Evolutionary conservation across 257 asterid genomes (phyloP), one percentile per base, ranked within the genome.

Genomic region (Ajuga chamaepitys): DNA sequence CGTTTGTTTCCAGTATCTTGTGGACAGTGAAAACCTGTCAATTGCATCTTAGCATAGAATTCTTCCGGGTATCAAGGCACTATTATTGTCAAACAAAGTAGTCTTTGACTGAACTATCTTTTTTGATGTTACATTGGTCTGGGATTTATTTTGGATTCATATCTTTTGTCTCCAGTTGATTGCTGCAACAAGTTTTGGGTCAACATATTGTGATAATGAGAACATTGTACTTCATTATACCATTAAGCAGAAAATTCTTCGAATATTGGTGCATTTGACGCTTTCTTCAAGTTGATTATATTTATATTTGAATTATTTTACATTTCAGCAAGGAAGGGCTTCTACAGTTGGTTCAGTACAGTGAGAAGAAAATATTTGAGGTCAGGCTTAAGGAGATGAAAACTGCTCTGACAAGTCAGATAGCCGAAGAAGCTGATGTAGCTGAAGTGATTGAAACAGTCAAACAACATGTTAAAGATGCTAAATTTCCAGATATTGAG

Each of bases 381-480:
- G 92, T 81, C 77, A 92, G 68, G 77, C 78, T 85, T 54, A 92
- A 92, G 85, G 98, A 88, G 73, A 85, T 89, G 95, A 92, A 88
- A 70, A 75, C 93, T 75, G 88, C 95, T 10, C 67, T 92, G 46
- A 87, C 95, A 12, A 81, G 75, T 70, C 99, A 84, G 80, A 85
- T 93, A 61, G 84, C 88, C 3, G 95, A 88, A 74, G 92, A 81
- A 77, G 88, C 84, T 78, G 96, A 84, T 58, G 79, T 89, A 46
- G 50, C 91, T 71, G 99, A 86, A 77, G 97, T 89, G 71, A 84
- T 89, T 22, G 97, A 89, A 83, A 89, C 97, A 47, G 99, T 86
- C 24, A 89, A 87, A 64, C 97, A 87, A 60, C 95, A 86, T 76
- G 91, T 89, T 63, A 92, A 85, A 84, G 97, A 87, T 66, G 95